Evolutionary conservation across 371 early-diverging fungal genomes (phyloP).

Genomic region (Rhizomucor miehei): DNA sequence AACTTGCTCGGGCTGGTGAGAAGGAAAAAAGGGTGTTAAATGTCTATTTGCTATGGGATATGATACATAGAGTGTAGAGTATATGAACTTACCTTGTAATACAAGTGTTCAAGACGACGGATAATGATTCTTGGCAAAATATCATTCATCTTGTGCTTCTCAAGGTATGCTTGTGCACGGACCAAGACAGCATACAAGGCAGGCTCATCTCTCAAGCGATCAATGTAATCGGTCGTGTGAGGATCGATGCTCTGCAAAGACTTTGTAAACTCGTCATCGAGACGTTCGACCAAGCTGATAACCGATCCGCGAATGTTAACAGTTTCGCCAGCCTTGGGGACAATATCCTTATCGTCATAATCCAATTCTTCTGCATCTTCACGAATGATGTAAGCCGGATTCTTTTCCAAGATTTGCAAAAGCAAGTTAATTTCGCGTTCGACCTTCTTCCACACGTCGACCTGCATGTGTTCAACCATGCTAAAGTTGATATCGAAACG

Average conservation of each 20-base stretch:
- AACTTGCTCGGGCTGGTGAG: slow-evolving; percentile 47
- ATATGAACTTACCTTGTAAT: slow-evolving; percentile 74
- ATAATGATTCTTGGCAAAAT: slow-evolving; percentile 73
- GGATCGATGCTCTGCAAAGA: slow-evolving; percentile 95
- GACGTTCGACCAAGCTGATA: slow-evolving; percentile 86
- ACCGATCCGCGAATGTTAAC: slow-evolving; percentile 82
- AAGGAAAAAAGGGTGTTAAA: neutral
- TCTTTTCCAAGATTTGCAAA: slow-evolving; percentile 71
- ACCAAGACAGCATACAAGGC: slow-evolving; percentile 85
- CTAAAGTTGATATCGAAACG: slow-evolving; percentile 83
- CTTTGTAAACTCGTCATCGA: slow-evolving; percentile 96
- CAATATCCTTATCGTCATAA: slow-evolving; percentile 67
- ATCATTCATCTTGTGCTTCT: slow-evolving; percentile 55
- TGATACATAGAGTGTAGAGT: neutral
- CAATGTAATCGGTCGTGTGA: slow-evolving; percentile 94
- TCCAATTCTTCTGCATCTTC: slow-evolving; percentile 69
- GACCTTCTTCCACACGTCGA: slow-evolving; percentile 80
- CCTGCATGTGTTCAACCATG: slow-evolving; percentile 67
- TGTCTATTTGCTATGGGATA: neutral
- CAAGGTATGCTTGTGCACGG: slow-evolving; percentile 82
- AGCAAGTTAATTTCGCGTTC: slow-evolving; percentile 71
- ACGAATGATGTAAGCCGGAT: slow-evolving; percentile 55
- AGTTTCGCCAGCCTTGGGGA: slow-evolving; percentile 47
- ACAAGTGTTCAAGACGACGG: slow-evolving; percentile 92
- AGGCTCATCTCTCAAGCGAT: slow-evolving; percentile 89